phyloP scores from a whole-genome alignment of 257 asterid genomes.

The Ophiorrhiza pumila region DNA sequence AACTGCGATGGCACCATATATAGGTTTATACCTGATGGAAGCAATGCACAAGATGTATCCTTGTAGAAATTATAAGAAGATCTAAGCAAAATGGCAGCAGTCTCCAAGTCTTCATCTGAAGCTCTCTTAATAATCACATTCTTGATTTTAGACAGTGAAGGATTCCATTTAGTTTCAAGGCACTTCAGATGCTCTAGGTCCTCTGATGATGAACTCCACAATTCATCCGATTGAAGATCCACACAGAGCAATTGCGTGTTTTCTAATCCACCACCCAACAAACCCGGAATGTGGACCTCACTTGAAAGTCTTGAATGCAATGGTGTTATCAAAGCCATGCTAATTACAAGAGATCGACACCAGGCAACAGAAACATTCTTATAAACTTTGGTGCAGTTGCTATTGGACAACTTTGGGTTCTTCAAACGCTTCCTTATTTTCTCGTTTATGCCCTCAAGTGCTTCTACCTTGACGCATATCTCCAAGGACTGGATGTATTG shows the following conservation, averaged over 20 bases:
- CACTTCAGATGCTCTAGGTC: constrained; percentile 62
- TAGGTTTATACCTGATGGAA: constrained; percentile 93
- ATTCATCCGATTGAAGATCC: constrained; percentile 83
- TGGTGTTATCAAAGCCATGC: constrained; percentile 90
- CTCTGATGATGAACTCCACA: constrained; percentile 84
- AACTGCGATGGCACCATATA: constrained; percentile 87
- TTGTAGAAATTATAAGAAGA: constrained; percentile 87
- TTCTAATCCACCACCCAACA: constrained; percentile 48
- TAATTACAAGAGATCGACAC: constrained; percentile 94
- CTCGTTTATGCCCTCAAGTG: constrained; percentile 89
- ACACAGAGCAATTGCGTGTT: constrained; percentile 70
- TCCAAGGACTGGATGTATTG: constrained; percentile 72
- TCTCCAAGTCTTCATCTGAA: constrained; percentile 91
- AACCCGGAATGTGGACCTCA: constrained; percentile 50
- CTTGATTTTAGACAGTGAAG: constrained; percentile 70
- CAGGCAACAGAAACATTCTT: constrained; percentile 92
- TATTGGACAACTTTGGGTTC: constrained; percentile 90
- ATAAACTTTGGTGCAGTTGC: constrained; percentile 67
- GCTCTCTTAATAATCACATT: constrained; percentile 79
- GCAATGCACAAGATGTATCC: constrained; percentile 92
- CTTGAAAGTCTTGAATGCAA: constrained; percentile 70
- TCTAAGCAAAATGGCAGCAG: constrained; percentile 69
- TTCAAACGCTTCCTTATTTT: constrained; percentile 91
- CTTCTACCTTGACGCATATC: constrained; percentile 70
- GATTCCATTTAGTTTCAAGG: constrained; percentile 85